Conservation (phyloP, 2,329 filamentous ascomycete genomes). For the Verticillium albo-atrum region DNA sequence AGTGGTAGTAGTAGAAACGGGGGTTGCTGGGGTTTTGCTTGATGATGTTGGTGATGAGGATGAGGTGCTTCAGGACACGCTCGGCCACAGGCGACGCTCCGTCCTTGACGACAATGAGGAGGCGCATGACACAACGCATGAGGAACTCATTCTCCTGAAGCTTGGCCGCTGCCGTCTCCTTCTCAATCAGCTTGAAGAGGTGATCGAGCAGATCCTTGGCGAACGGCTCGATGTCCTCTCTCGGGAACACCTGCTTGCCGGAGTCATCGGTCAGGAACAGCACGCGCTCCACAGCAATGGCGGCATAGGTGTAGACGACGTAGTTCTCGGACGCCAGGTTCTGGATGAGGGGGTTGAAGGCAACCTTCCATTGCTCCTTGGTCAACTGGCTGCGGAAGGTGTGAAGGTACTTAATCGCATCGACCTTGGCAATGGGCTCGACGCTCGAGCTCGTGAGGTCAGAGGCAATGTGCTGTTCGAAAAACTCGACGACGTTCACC, state of each 20-base stretch:
- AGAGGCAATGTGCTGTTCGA: constrained; percentile 86
- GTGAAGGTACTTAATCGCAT: constrained; percentile 97
- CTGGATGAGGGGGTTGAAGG: constrained; percentile 84
- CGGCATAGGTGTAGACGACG: constrained; percentile 95
- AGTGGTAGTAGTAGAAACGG: constrained; percentile 97
- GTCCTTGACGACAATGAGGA: constrained; percentile 89
- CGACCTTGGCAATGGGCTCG: constrained; percentile 88
- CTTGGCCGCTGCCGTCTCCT: constrained; percentile 79
- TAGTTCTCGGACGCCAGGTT: constrained; percentile 89
- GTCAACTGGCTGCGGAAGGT: constrained; percentile 93
- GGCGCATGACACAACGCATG: constrained; percentile 98
- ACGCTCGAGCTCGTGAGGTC: constrained; percentile 72
- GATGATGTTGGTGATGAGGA: constrained; percentile 88
- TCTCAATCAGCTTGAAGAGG: constrained; percentile 86
- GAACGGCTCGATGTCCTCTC: constrained; percentile 72
- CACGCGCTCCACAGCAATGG: constrained; percentile 92
- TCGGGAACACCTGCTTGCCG: constrained; percentile 74
- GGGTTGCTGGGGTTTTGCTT: constrained; percentile 95
- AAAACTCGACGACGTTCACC: constrained; percentile 90
- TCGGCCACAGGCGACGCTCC: constrained; percentile 71
- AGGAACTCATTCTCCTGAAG: constrained; percentile 98
- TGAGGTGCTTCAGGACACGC: constrained; percentile 74
- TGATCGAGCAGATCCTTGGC: constrained; percentile 85
- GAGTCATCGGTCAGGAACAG: constrained; percentile 76
- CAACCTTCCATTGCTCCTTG: constrained; percentile 85